phyloP scores from a whole-genome alignment of 176 grass and related monocot genomes.

The Tillandsia fasciculata region DNA sequence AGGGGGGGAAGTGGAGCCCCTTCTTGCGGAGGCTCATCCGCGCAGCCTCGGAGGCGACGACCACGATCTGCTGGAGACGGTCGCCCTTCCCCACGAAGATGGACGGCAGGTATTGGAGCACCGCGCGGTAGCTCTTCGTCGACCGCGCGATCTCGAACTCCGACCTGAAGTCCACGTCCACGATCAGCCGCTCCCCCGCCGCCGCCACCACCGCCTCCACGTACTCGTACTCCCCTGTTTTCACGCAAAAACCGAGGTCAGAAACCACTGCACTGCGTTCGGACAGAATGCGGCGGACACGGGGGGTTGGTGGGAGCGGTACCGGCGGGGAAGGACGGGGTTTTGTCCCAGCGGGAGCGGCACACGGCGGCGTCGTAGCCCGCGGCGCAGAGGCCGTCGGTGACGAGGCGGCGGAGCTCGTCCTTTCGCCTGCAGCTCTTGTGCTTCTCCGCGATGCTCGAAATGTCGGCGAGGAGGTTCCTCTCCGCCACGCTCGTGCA shows the following conservation, averaged over 20 bases:
- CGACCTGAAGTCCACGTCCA: slow-evolving; percentile 72
- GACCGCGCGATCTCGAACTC: slow-evolving; percentile 79
- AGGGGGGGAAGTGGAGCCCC: slow-evolving; percentile 65
- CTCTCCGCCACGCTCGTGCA: slow-evolving; percentile 74
- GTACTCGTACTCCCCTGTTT: slow-evolving; percentile 59
- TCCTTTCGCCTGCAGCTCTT: slow-evolving; percentile 40
- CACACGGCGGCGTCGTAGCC: slow-evolving; percentile 63
- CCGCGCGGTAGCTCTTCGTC: slow-evolving; percentile 51
- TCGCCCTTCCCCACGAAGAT: slow-evolving; percentile 73
- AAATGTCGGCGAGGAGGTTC: slow-evolving; percentile 79
- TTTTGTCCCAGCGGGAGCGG: slow-evolving; percentile 72
- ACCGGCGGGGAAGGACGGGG: slow-evolving; percentile 47
- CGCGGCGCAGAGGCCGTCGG: slow-evolving; percentile 43
- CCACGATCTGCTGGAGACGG: slow-evolving; percentile 56
- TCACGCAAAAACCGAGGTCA: not conserved
- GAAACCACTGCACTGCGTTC: no score
- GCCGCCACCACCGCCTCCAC: slow-evolving; percentile 44
- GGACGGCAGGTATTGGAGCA: slow-evolving; percentile 52
- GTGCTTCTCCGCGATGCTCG: slow-evolving; percentile 39
- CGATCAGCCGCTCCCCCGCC: slow-evolving; percentile 51
- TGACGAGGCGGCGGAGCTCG: slow-evolving; percentile 40
- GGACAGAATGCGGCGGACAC: no score
- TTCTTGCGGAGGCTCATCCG: slow-evolving; percentile 70
- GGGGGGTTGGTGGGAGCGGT: not conserved
- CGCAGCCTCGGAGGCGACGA: slow-evolving; percentile 45